Percentiles rank a stretch among this genome's conserved stretches.
phyloP scores from a whole-genome alignment of 1,284 basidiomycete species.

The Tilletia caries region DNA sequence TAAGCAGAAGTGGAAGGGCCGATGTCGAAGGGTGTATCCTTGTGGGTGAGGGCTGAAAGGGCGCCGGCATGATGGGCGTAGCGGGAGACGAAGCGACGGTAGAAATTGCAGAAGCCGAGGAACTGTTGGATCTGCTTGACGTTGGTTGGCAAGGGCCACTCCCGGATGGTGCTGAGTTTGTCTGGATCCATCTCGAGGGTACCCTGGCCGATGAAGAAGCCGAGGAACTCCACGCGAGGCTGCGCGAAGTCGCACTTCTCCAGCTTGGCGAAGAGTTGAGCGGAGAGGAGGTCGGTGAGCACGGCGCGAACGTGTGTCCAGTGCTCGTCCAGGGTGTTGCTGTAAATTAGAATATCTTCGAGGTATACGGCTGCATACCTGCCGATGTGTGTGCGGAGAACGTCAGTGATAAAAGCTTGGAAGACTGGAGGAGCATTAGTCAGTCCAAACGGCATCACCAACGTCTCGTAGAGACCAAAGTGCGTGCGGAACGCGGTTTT shows the following conservation, averaged over 20 bases:
- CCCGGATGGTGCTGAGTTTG: constrained; percentile 55
- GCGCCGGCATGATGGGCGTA: not conserved
- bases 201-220: constrained; percentile 53
- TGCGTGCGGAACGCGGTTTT: constrained; percentile 37
- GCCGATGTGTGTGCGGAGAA: constrained; percentile 3
- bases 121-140: constrained; percentile 2
- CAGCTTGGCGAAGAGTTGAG: not conserved
- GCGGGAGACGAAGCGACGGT: not conserved
- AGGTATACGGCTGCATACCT: not conserved
- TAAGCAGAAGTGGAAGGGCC: too few species aligned
- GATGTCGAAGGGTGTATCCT: not conserved
- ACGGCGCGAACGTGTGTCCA: not conserved
- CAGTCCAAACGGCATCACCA: constrained; percentile 28
- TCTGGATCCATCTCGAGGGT: constrained; percentile 55
- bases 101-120: not conserved
- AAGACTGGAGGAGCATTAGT: constrained; percentile 11
- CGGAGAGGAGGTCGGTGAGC: not conserved
- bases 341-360: not conserved
- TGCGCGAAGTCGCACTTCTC: constrained; percentile 18
- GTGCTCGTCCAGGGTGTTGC: not conserved
- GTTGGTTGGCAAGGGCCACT: constrained; percentile 55
- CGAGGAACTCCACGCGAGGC: constrained; percentile 55
- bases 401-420: constrained; percentile 8
- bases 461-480: constrained; percentile 14
- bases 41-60: not conserved